phyloP scores from a whole-genome alignment of 768 basidiomycete genomes.

The Serendipita sp. region DNA sequence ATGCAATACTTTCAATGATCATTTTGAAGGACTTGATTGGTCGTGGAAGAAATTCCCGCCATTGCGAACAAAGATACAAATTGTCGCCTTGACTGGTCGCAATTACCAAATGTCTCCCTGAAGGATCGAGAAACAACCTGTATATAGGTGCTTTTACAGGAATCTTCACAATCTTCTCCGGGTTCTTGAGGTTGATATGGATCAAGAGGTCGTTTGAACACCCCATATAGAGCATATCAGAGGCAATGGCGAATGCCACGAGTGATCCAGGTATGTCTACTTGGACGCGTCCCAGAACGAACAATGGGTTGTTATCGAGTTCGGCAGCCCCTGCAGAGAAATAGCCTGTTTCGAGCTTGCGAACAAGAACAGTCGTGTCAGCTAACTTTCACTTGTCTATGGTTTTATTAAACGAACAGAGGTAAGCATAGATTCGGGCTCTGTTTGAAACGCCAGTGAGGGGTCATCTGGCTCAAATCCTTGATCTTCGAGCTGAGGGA shows the following conservation, averaged over 20 bases:
- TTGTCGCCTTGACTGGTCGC: constrained; percentile 82
- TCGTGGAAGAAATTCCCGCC: constrained; percentile 52
- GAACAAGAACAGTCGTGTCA: neutral
- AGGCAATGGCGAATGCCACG: constrained; percentile 65
- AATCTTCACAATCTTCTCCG: constrained; percentile 73
- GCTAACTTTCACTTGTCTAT: neutral
- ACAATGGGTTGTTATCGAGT: constrained; percentile 32
- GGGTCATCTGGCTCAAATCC: constrained; percentile 67
- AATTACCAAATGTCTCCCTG: constrained; percentile 77
- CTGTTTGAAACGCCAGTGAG: constrained; percentile 34
- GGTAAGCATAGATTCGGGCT: constrained; percentile 25
- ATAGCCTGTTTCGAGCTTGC: constrained; percentile 22
- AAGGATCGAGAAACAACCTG: constrained; percentile 83
- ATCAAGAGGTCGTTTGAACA: constrained; percentile 59
- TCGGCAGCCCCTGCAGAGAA: constrained; percentile 21
- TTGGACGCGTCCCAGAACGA: constrained; percentile 79
- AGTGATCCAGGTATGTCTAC: constrained; percentile 77
- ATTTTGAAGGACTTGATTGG: constrained; percentile 68
- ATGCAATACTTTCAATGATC: constrained; percentile 79
- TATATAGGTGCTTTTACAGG: constrained; percentile 56
- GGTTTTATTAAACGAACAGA: constrained; percentile 9
- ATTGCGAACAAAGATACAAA: constrained; percentile 71
- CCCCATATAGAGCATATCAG: constrained; percentile 76
- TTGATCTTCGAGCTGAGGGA: constrained; percentile 60
- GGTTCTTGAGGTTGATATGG: constrained; percentile 75